Evolutionary conservation across 75 land plant species (phyloP), one percentile per base, ranked within the genome.

Genomic region (Cupressus sempervirens): DNA sequence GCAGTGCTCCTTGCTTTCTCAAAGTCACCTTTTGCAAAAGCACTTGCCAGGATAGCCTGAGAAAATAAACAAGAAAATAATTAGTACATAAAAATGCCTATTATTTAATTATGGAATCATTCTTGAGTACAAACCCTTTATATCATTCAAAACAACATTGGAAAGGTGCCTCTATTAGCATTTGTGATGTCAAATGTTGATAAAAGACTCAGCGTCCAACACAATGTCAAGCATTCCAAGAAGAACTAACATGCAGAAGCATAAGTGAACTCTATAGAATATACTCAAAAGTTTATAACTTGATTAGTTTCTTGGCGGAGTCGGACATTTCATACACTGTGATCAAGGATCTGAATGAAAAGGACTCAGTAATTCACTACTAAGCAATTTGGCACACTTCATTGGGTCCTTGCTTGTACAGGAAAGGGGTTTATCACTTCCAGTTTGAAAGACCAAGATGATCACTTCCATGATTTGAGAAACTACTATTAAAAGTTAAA

Each of bases 1-100:
- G 94, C 92, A 15, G 93, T 84, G 26, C 73, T 82, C 82, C 82
- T 81, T 80, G 91, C 97, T 84, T 86, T 88, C 32, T 82, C 41
- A 58, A 86, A 65, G 72, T 95, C 92, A 34, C 85, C 87, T 73
- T 85, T 86, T 3, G 97, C 94, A 84, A 95, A 92, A 16, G 93
- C 88, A 87, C 88, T 83, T 26, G 97, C 97, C 76, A 95, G 88
- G 45, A 95, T 91, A 53, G 97, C 95, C 97, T 95, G 84, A 46
- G 50, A 41, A 13, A 70, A 38, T 1, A 43, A 20, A 84, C 81
- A 43, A 45, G 50, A 43, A 79, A 18, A 45, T 79, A 29, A 40
- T 79, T 9, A 30, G 32, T n/a, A 45, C 26, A 26, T 72, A 30
- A 72, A 70, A 72, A 72, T 30, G 14, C 74, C 36, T 30, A 72